A percentile compares a stretch with the other conserved stretches of the same genome.
Conservation (phyloP, 2,329 filamentous ascomycete genomes). For the Trichoderma sp. region DNA sequence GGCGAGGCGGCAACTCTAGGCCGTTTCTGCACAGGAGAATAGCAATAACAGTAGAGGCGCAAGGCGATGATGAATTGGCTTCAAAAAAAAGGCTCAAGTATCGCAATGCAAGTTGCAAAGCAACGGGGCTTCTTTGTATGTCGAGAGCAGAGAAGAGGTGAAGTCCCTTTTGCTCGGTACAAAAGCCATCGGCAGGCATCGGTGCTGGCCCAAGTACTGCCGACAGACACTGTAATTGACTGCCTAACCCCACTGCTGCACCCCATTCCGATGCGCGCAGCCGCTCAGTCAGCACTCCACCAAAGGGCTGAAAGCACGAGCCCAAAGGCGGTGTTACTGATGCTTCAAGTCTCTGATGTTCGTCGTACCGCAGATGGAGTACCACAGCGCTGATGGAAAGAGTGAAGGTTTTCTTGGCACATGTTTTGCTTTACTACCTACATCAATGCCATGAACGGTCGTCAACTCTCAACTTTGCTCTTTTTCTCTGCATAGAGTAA, state of each 20-base stretch:
- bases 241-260: conserved; percentile 13
- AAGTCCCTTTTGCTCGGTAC: neutral
- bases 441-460: neutral
- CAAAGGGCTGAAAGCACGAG: neutral
- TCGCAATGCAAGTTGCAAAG: neutral
- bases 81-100: neutral
- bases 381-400: neutral
- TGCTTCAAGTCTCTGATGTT: neutral
- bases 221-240: conserved; percentile 1
- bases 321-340: neutral
- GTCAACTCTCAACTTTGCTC: neutral
- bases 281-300: neutral
- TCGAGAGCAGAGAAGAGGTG: neutral
- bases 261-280: conserved; percentile 6
- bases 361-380: neutral
- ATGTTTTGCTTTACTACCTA: neutral
- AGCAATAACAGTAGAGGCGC: neutral
- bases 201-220: neutral
- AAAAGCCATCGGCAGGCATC: neutral
- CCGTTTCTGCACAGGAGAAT: neutral
- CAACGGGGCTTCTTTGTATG: neutral
- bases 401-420: neutral
- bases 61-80: neutral
- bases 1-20: neutral
- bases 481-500: neutral